A percentile compares a stretch with the other conserved stretches of the same genome.
Evolutionary conservation across 495 filamentous ascomycete genomes (phyloP).

Genomic region (Aspergillus carlsbadensis): DNA sequence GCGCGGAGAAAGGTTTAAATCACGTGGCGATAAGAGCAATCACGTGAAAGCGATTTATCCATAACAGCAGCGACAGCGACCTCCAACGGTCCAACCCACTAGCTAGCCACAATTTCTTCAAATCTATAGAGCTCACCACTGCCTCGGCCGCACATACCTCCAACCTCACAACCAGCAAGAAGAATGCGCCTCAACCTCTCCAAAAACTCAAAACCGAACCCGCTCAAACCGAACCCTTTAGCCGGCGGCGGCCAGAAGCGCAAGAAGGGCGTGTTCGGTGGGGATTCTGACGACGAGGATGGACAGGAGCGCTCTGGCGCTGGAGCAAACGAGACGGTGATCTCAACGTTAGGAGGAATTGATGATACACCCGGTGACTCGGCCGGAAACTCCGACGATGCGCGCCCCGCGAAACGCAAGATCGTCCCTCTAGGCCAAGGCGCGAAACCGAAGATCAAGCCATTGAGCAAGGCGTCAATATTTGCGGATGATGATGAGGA

Average conservation of each 20-base stretch:
- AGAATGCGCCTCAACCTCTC: constrained; percentile 46
- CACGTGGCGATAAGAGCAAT: constrained; percentile 25
- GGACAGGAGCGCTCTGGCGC: constrained; percentile 23
- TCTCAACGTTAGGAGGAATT: constrained; percentile 45
- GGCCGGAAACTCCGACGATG: background rate
- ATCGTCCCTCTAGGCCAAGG: constrained; percentile 22
- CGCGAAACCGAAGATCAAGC: constrained; percentile 30
- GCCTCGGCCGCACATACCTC: too few species aligned
- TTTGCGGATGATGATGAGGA: constrained; percentile 42
- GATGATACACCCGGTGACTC: constrained; percentile 6
- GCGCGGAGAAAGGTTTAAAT: background rate
- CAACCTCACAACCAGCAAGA: too few species aligned
- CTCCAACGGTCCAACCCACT: too few species aligned
- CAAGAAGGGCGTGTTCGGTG: constrained; percentile 53
- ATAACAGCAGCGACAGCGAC: too few species aligned
- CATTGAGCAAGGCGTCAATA: constrained; percentile 38
- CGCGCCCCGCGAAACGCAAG: constrained; percentile 38
- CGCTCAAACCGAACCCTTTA: constrained; percentile 1
- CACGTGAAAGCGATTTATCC: too few species aligned
- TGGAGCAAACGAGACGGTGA: constrained; percentile 21
- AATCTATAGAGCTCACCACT: too few species aligned
- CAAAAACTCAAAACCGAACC: constrained; percentile 39
- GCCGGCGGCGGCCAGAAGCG: constrained; percentile 32
- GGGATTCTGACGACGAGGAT: constrained; percentile 44
- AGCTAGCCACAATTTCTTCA: too few species aligned